phyloP scores from a whole-genome alignment of 2,329 filamentous ascomycete genomes.

The Paramyrothecium sp. region DNA sequence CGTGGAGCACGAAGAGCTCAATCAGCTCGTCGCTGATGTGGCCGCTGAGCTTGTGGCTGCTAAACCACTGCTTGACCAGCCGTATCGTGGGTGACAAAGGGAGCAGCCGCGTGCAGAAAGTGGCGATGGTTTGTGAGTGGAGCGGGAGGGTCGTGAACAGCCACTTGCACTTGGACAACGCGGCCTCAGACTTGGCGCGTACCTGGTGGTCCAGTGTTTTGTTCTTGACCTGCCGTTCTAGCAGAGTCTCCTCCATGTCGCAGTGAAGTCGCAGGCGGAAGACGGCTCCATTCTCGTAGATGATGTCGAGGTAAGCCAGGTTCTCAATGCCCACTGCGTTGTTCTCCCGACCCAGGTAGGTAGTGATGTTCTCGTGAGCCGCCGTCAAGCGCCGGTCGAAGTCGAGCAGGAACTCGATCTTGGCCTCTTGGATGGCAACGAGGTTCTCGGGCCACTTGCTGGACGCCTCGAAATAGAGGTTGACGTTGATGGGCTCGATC shows the following conservation, averaged over 20 bases:
- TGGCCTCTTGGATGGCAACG: conserved; percentile 87
- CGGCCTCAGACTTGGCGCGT: conserved; percentile 67
- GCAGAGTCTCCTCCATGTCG: conserved; percentile 78
- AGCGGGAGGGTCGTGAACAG: conserved; percentile 70
- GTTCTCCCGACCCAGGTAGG: conserved; percentile 80
- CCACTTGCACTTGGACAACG: conserved; percentile 70
- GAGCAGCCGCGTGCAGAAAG: conserved; percentile 76
- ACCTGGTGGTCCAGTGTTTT: conserved; percentile 63
- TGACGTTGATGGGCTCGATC: conserved; percentile 66
- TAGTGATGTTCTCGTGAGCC: conserved; percentile 57
- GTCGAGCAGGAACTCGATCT: conserved; percentile 82
- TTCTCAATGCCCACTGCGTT: conserved; percentile 68
- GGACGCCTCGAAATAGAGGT: conserved; percentile 91
- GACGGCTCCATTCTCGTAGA: conserved; percentile 66
- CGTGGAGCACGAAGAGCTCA: conserved; percentile 76
- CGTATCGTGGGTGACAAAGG: conserved; percentile 80
- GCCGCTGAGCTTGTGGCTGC: conserved; percentile 71
- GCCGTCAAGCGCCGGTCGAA: conserved; percentile 70
- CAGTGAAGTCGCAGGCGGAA: conserved; percentile 89
- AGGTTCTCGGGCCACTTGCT: conserved; percentile 92
- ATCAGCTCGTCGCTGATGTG: conserved; percentile 80
- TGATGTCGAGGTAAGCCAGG: conserved; percentile 77
- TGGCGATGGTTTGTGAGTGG: conserved; percentile 78
- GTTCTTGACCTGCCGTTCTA: conserved; percentile 77
- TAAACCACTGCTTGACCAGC: conserved; percentile 87